These are phyloP conservation scores for Aspergillus kassunensis DNA, from an alignment of 495 filamentous ascomycete species.

Conservation along the genomic window DNA sequence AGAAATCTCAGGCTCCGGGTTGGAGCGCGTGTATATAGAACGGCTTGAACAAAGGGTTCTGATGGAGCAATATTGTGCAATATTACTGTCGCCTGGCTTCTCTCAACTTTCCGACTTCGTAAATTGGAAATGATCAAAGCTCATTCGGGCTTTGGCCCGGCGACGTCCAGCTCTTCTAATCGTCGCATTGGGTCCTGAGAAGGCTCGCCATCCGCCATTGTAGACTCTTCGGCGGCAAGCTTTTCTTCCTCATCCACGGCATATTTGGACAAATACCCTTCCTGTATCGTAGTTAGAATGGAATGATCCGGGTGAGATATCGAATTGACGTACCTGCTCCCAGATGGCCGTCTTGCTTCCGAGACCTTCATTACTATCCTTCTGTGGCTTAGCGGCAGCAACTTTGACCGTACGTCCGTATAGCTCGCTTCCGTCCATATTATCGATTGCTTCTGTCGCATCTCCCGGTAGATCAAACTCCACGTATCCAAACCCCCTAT, in stretches of 20 bases:
- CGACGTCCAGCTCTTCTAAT: conserved; percentile 87
- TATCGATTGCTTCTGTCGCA: conserved; percentile 94
- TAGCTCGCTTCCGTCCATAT: conserved; percentile 98
- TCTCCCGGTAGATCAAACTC: conserved; percentile 86
- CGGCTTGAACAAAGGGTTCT: conserved; percentile 31
- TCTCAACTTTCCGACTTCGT: conserved; percentile 15
- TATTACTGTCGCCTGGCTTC: conserved; percentile 29
- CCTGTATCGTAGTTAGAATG: conserved; percentile 50
- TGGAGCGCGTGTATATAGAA: conserved; percentile 40
- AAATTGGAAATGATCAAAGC: conserved; percentile 7
- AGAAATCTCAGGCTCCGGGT: conserved; percentile 27
- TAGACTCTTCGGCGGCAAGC: conserved; percentile 56
- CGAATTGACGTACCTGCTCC: conserved; percentile 72
- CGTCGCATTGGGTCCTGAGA: conserved; percentile 92
- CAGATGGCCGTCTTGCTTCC: conserved; percentile 95
- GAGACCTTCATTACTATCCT: conserved; percentile 78
- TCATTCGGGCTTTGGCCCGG: conserved; percentile 81
- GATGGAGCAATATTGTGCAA: conserved; percentile 28
- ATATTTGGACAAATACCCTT: conserved; percentile 88
- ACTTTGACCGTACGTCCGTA: conserved; percentile 91
- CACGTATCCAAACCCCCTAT: conserved; percentile 94
- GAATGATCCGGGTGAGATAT: background rate
- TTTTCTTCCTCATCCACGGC: conserved; percentile 86
- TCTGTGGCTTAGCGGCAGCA: conserved; percentile 85
- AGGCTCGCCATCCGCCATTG: conserved; percentile 43